Evolutionary conservation across 1,284 basidiomycete genomes (phyloP).

Genomic region (Sporisorium exsertum): DNA sequence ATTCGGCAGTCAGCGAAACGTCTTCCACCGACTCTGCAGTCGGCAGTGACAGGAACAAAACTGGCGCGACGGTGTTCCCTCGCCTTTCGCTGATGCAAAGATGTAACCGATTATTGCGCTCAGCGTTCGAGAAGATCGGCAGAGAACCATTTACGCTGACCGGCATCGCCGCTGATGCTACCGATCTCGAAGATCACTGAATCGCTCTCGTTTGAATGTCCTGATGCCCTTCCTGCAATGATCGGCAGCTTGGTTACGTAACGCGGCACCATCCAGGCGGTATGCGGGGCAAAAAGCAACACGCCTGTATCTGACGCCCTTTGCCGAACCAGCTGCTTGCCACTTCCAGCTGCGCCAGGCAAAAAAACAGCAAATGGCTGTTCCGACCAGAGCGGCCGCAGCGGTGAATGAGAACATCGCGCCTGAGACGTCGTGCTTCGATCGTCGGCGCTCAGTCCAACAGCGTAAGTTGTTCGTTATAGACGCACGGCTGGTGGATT

Average conservation of each 20-base stretch:
- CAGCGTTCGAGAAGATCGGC: slow-evolving; percentile 18
- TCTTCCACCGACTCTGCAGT: slow-evolving; percentile 20
- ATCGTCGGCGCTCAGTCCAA: background rate
- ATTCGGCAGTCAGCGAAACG: slow-evolving; percentile 32
- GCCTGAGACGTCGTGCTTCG: slow-evolving; percentile 30
- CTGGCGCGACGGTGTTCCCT: background rate
- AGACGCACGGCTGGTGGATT: background rate
- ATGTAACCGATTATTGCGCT: slow-evolving; percentile 39
- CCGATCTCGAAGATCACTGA: slow-evolving; percentile 4
- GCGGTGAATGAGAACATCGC: slow-evolving; percentile 41
- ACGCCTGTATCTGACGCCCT: slow-evolving; percentile 31
- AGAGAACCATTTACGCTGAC: background rate
- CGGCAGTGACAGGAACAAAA: background rate
- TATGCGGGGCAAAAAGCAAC: slow-evolving; percentile 8
- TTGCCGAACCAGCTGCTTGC: too few species aligned
- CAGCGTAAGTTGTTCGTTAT: too few species aligned
- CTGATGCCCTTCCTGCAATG: background rate
- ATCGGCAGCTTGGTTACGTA: slow-evolving; percentile 3
- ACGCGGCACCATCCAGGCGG: slow-evolving; percentile 33
- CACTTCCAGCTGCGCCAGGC: slow-evolving; percentile 36
- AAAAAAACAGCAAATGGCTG: slow-evolving; percentile 35
- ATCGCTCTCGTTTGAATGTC: background rate
- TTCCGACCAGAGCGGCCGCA: slow-evolving; percentile 20
- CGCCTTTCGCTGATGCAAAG: slow-evolving; percentile 35
- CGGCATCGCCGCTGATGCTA: slow-evolving; percentile 25